Base-by-base conservation (phyloP, 768 basidiomycete species). In the Agaricus subrufescens region DNA sequence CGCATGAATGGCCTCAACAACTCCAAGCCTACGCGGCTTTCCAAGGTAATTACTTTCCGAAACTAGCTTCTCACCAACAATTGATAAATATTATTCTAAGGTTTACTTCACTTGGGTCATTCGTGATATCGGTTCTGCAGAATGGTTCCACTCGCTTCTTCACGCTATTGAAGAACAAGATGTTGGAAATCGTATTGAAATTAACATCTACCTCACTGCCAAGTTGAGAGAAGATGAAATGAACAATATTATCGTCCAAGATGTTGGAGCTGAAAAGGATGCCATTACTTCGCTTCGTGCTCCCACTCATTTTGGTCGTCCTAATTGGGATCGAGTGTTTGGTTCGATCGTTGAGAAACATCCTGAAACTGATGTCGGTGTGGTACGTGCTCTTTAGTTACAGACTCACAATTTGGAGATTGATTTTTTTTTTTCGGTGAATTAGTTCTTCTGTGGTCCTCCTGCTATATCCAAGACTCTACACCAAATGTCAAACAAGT, bases 61-160 rank as follows among this genome's bases (percentile, higher is more conserved):
- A 25, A 10, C 11, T 38, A 25, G 3, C 7, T 12, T 63, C n/a
- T 19, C 40, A n/a, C 6, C 15, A 25, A 15, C 15, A 23, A 14
- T 51, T n/a, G 26, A 31, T 52, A 46, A 48, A 12, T 25, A 25
- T 34, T 8, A 37, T 46, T 34, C 15, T 27, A 19, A 79, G 79
- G 85, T 91, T 47, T 93, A 93, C 77, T 93, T 95, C 68, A 91
- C 90, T 14, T 95, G 93, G 94, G 92, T 95, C 65, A 96, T 96
- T 67, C 88, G 91, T 62, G 93, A 95, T 69, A 94, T 92, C 65
- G 90, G 88, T 59, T 81, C 81, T 39, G 90, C 91, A 4, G 91
- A 92, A 67, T 94, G 91, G 91, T 96, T 97, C 84, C 92, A 95
- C 72, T 91, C 90, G 6, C 83, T 98, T 30, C 76, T 98, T 58